phyloP scores from a whole-genome alignment of 129 eudicot species.

The Saussurea involucrata region DNA sequence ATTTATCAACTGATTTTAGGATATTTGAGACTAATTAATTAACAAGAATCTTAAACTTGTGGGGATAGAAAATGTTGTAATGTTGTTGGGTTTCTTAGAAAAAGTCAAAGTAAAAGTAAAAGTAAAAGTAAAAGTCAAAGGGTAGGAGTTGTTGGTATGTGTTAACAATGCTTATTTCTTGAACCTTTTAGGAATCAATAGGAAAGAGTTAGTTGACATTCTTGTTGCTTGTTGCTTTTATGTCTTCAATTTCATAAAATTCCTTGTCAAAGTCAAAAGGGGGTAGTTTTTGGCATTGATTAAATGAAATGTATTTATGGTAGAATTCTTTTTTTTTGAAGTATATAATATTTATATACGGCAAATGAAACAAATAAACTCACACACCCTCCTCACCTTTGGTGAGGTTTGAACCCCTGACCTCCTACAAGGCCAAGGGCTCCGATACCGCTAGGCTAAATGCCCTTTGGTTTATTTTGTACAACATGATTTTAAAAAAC shows the following conservation, averaged over 20 bases:
- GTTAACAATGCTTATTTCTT: neutral
- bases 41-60: slow-evolving; percentile 8
- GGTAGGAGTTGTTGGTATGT: neutral
- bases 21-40: slow-evolving; percentile 2
- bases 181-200: slow-evolving; percentile 21
- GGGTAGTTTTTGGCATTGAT: neutral
- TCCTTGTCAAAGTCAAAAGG: neutral
- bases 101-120: neutral
- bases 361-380: too few species aligned
- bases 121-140: slow-evolving; percentile 20
- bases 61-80: slow-evolving; percentile 13
- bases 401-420: too few species aligned
- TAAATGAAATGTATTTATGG: neutral
- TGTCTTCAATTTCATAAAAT: neutral
- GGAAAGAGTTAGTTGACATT: slow-evolving; percentile 1
- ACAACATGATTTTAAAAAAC: too few species aligned
- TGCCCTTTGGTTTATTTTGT: too few species aligned
- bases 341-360: too few species aligned
- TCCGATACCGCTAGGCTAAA: too few species aligned
- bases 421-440: too few species aligned
- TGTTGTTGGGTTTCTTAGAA: slow-evolving; percentile 8
- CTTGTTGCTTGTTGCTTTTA: neutral
- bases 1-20: slow-evolving; percentile 23
- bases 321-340: too few species aligned
- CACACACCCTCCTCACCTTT: too few species aligned